Conservation (phyloP, 305 asterid genomes). For the Fraxinus ornus region DNA sequence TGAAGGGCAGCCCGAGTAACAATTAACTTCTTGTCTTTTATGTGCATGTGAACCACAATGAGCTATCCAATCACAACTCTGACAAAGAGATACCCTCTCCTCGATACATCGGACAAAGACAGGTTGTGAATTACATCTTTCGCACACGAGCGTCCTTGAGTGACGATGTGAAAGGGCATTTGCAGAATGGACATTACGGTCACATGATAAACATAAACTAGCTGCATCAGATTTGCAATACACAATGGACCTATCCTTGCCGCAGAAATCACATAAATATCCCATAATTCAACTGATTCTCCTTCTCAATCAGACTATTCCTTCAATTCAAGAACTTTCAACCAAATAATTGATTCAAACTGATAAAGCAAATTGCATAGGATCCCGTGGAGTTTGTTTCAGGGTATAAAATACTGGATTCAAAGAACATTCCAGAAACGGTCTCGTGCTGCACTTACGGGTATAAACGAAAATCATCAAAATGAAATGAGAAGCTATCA, state of each 20-base stretch:
- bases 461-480: background rate
- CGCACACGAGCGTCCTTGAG: constrained; percentile 81
- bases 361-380: background rate
- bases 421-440: constrained; percentile 20
- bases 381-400: constrained; percentile 7
- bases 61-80: constrained; percentile 74
- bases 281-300: constrained; percentile 49
- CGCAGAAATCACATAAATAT: constrained; percentile 80
- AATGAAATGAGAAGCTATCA: background rate
- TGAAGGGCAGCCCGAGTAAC: constrained; percentile 83
- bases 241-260: constrained; percentile 66
- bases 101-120: constrained; percentile 68
- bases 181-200: constrained; percentile 84
- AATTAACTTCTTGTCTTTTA: constrained; percentile 65
- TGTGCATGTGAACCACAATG: constrained; percentile 57
- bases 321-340: background rate
- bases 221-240: constrained; percentile 93
- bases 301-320: background rate
- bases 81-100: constrained; percentile 82
- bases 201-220: constrained; percentile 81
- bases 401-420: background rate
- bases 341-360: constrained; percentile 16
- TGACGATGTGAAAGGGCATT: constrained; percentile 87
- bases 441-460: constrained; percentile 20
- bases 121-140: constrained; percentile 79